Conservation (phyloP, 208 protist genomes). For the Phytomonas francai region DNA sequence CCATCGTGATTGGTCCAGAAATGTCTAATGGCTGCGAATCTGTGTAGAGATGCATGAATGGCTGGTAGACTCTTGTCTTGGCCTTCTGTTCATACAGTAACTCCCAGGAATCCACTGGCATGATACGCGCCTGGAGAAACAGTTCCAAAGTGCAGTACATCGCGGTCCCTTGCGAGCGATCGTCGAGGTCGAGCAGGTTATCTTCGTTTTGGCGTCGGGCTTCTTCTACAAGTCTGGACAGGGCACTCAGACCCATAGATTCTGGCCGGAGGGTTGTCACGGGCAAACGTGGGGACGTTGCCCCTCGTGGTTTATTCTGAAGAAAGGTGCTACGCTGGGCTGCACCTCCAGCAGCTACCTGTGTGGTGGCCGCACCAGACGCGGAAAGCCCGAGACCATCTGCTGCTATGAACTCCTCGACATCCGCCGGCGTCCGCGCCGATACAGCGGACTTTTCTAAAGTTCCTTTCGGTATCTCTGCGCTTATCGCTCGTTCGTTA, state of each 20-base stretch:
- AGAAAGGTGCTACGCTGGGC: background rate
- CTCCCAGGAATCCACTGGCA: slow-evolving; percentile 65
- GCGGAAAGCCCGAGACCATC: background rate
- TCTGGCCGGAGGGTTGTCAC: slow-evolving; percentile 24
- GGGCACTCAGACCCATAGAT: slow-evolving; percentile 9
- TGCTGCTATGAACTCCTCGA: background rate
- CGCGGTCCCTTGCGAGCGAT: slow-evolving; percentile 19
- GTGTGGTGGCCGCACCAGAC: background rate
- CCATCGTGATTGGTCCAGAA: slow-evolving; percentile 4
- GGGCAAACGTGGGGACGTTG: background rate
- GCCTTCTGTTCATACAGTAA: slow-evolving; percentile 36
- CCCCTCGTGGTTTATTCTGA: background rate
- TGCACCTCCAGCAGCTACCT: slow-evolving; percentile 15
- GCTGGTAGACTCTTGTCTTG: slow-evolving; percentile 24
- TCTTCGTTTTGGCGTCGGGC: background rate
- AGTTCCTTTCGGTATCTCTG: background rate
- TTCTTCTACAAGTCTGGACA: slow-evolving; percentile 7
- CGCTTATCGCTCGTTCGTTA: slow-evolving; percentile 23
- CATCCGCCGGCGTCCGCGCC: background rate
- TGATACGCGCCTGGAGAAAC: slow-evolving; percentile 70
- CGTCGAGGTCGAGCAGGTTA: background rate
- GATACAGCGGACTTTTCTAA: background rate
- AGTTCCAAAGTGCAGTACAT: slow-evolving; percentile 51
- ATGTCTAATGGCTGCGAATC: background rate
- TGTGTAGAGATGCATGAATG: background rate